Base-by-base conservation (phyloP, 306 rosid species). In the Quercus berberidifolia region DNA sequence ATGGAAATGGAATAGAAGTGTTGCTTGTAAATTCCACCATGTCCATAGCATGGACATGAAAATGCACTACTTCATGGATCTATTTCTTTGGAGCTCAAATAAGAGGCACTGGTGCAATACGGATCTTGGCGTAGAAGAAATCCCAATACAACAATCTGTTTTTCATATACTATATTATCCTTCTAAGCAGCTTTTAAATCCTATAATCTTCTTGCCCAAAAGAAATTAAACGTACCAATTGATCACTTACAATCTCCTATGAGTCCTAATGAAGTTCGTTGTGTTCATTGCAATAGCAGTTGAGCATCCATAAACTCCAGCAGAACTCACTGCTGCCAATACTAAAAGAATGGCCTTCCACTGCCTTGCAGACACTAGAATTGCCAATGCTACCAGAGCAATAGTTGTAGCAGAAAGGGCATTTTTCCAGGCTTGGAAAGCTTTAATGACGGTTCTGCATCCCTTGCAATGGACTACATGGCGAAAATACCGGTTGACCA, bases 381-480 rank as follows among this genome's bases (percentile, higher is more conserved):
- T 87, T 6, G 98, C 96, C 84, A 82, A 59, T 9, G 92, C 93
- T 1, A 62, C 69, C 49, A 85, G 79, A 31, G 88, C 85, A 46
- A 82, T 55, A 11, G 88, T 92, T 43, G 82, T 33, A 21, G 86
- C 96, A 30, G 97, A 82, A 55, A 95, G 89, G 46, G 81, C 89
- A 55, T 78, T 92, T 54, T 93, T 87, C 99, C 99, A 95, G 77
- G 81, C 63, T 77, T 89, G 79, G 55, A 91, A 91, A 74, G 97
- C 95, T 87, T 89, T 95, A 52, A 95, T 81, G 0, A 58, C 96
- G 5, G 78, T 75, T 18, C 99, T 89, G 60, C 99, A 93, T 21
- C 62, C 93, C 69, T 84, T 86, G 87, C 99, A 93, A 81, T 95
- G 99, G 58, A 95, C 86, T 3, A 93, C 91, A 49, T 95, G 99